These are phyloP conservation scores for Monosporascus sp. DNA, from an alignment of 2,329 filamentous ascomycete genomes.

Conservation along the genomic window DNA sequence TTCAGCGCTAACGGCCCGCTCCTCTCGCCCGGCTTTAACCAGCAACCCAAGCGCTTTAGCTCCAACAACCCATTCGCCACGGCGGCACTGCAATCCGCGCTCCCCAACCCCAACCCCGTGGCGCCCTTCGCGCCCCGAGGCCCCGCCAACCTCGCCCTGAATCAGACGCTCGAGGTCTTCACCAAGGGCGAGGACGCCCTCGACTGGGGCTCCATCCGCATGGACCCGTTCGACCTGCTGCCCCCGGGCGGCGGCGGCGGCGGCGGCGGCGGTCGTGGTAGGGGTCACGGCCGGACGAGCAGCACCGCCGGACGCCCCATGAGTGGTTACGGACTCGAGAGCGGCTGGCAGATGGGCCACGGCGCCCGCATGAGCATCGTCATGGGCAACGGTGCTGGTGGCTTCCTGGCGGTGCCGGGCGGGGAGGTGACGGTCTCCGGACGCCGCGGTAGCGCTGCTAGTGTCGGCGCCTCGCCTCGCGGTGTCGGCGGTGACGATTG, in stretches of 20 bases:
- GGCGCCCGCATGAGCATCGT: conserved; percentile 51
- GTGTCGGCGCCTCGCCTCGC: conserved; percentile 2
- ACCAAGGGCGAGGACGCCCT: conserved; percentile 54
- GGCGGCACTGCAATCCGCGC: conserved; percentile 10
- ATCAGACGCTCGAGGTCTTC: conserved; percentile 54
- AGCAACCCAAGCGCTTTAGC: conserved; percentile 42
- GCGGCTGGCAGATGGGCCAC: conserved; percentile 44
- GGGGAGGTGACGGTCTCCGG: conserved; percentile 12
- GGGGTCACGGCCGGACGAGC: conserved; percentile 24
- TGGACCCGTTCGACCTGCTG: conserved; percentile 29
- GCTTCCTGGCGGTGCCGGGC: conserved; percentile 48
- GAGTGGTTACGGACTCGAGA: conserved; percentile 53
- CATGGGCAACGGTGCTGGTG: conserved; percentile 44
- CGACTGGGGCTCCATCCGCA: conserved; percentile 53
- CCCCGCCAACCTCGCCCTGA: conserved; percentile 29
- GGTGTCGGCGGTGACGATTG: conserved; percentile 31
- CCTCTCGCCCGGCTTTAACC: conserved; percentile 20
- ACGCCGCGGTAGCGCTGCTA: conserved; percentile 16
- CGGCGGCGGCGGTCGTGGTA: conserved; percentile 8
- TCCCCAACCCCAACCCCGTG: conserved; percentile 9
- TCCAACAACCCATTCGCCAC: conserved; percentile 56
- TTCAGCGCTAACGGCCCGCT: conserved; percentile 18
- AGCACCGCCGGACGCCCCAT: conserved; percentile 35
- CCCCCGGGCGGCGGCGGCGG: conserved; percentile 5
- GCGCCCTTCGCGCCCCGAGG: conserved; percentile 26